Base-by-base conservation (phyloP, 1,284 basidiomycete species). In the Malassezia caprae region DNA sequence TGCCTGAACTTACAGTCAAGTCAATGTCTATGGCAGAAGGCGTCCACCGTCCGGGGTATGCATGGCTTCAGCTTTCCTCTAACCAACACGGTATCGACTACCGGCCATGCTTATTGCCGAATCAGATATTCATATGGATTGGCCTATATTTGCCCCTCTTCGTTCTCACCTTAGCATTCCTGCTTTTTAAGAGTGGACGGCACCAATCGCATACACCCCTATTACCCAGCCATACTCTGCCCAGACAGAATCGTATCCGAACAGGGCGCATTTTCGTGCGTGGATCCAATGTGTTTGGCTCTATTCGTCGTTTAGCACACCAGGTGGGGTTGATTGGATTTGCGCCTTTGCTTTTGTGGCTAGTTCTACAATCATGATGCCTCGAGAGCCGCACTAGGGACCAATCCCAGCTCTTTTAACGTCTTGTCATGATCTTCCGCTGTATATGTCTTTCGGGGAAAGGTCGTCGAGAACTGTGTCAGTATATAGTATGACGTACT, bases 351-450 rank as follows among this genome's bases (percentile, higher is more conserved):
- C 35, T 52, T 19, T 24, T 52, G 3, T 52, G 50, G 50, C 23
- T 52, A n/a, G 8, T 8, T n/a, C 31, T 52, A 27, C 50, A 52
- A 30, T n/a, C 27, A 11, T 42, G 30, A 42, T 28, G 71, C 70
- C 43, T 73, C 72, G 1, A 74, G 60, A 3, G 66, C 72, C 15
- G 70, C 70, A 23, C 62, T 74, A 31, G 72, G 72, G 8, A 73
- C 69, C 7, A 74, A 58, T 0, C 72, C 72, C 2, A 74, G 62
- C 55, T 69, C 70, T 27, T 63, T 46, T 19, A 74, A 60, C 42
- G 69, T 67, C 61, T 68, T 64, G 39, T 15, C 28, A 10, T 50
- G 48, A 27, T 74, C 70, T n/a, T 46, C 59, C 4, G 51, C 61
- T 12, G 63, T 64, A 34, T 66, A 74, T 31, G 62, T 54, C 51